A percentile compares a stretch with the other conserved stretches of the same genome.
Conservation (phyloP, 1,284 basidiomycete genomes). For the Kwoniella shivajii region DNA sequence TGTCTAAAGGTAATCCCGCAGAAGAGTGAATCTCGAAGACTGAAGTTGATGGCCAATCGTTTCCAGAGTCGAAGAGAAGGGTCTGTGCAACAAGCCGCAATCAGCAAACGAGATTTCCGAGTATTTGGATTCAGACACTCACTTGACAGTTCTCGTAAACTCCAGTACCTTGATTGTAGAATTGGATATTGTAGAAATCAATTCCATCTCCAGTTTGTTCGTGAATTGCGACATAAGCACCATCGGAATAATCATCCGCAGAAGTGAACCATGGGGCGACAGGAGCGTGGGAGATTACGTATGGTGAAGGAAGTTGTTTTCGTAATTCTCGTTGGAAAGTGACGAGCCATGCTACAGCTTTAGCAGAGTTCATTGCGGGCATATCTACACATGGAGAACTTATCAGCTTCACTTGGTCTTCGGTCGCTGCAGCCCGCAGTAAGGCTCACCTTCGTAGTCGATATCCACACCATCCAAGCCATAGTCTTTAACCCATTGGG, state of each 20-base stretch:
- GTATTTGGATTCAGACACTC: slow-evolving; percentile 15
- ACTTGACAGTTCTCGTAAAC: slow-evolving; percentile 38
- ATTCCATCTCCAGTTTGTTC: slow-evolving; percentile 40
- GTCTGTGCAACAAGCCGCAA: slow-evolving; percentile 16
- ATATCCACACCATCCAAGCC: slow-evolving; percentile 59
- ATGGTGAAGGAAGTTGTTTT: slow-evolving; percentile 41
- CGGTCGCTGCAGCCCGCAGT: not conserved
- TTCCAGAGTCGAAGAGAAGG: slow-evolving; percentile 35
- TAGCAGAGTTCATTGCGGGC: slow-evolving; percentile 42
- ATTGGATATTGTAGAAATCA: slow-evolving; percentile 54
- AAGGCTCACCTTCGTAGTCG: slow-evolving; percentile 53
- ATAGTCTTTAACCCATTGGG: slow-evolving; percentile 53
- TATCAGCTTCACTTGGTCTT: slow-evolving; percentile 19
- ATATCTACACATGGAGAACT: slow-evolving; percentile 21
- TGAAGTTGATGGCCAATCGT: slow-evolving; percentile 43
- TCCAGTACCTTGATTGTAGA: slow-evolving; percentile 53
- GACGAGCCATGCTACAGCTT: slow-evolving; percentile 46
- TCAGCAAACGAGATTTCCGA: not conserved
- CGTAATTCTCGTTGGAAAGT: slow-evolving; percentile 50
- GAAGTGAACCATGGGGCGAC: slow-evolving; percentile 51
- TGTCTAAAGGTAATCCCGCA: slow-evolving; percentile 43
- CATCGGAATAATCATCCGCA: slow-evolving; percentile 35
- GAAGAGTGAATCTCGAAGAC: slow-evolving; percentile 48
- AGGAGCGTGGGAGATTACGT: slow-evolving; percentile 52
- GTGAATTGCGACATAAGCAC: slow-evolving; percentile 48